Evolutionary conservation across 768 basidiomycete genomes (phyloP).

Genomic region (Tylopilus plumbeoviolaceoides): DNA sequence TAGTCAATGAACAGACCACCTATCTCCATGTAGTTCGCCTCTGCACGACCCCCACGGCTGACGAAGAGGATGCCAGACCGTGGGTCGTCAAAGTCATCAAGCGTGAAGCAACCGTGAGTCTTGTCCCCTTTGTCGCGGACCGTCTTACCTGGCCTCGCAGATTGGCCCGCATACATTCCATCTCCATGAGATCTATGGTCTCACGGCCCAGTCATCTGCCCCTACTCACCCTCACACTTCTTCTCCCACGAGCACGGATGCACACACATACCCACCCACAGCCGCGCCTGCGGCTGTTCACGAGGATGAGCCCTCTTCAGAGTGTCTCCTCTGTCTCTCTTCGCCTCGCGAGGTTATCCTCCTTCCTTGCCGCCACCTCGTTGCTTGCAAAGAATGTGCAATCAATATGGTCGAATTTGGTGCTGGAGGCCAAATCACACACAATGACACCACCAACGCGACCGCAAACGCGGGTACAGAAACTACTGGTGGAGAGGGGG

Average conservation of each 20-base stretch:
- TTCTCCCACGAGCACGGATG: slow-evolving; percentile 34
- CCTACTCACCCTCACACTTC: slow-evolving; percentile 34
- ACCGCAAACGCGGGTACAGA: slow-evolving; percentile 25
- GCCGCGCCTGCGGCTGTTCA: slow-evolving; percentile 23
- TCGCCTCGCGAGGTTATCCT: slow-evolving; percentile 89
- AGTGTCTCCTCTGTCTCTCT: slow-evolving; percentile 89
- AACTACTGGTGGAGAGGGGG: slow-evolving; percentile 24
- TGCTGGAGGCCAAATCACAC: slow-evolving; percentile 82
- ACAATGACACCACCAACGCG: slow-evolving; percentile 39
- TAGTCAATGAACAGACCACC: slow-evolving; percentile 82
- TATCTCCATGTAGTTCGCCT: slow-evolving; percentile 82
- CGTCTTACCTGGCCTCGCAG: slow-evolving; percentile 32
- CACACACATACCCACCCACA: slow-evolving; percentile 47
- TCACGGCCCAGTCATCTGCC: slow-evolving; percentile 55
- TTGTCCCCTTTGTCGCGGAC: background rate
- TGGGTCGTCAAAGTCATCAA: slow-evolving; percentile 95
- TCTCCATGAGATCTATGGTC: slow-evolving; percentile 91
- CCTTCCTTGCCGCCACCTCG: slow-evolving; percentile 88
- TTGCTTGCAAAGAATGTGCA: slow-evolving; percentile 93
- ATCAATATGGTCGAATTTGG: slow-evolving; percentile 98
- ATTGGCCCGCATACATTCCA: slow-evolving; percentile 95
- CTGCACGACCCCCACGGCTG: slow-evolving; percentile 40
- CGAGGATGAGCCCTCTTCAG: slow-evolving; percentile 74
- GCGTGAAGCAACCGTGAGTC: slow-evolving; percentile 74
- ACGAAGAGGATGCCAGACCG: slow-evolving; percentile 60